A percentile compares a stretch with the other conserved stretches of the same genome.
phyloP scores from a whole-genome alignment of 108 stramenopile species.

The Schizochytrium sp. region DNA sequence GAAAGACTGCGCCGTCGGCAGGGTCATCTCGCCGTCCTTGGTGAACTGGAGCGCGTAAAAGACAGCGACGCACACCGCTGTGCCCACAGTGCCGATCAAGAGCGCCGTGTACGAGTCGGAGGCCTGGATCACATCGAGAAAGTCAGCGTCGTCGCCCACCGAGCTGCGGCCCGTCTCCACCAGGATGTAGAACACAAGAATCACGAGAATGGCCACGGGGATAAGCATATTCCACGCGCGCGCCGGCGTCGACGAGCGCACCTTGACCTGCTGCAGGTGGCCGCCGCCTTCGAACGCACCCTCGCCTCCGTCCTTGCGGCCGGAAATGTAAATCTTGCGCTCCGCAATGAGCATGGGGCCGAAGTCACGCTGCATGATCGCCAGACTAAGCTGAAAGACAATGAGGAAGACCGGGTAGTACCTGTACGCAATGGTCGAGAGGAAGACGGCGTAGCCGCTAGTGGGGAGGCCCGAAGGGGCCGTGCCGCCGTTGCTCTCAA shows the following conservation, averaged over 20 bases:
- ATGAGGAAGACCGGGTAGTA: constrained; percentile 51
- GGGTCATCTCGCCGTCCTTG: constrained; percentile 24
- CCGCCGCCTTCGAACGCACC: constrained; percentile 28
- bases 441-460: constrained; percentile 51
- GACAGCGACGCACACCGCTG: constrained; percentile 29
- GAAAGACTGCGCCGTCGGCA: not conserved
- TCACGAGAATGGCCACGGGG: constrained; percentile 37
- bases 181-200: constrained; percentile 53
- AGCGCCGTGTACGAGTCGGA: constrained; percentile 52
- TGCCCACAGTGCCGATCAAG: constrained; percentile 54
- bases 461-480: not conserved
- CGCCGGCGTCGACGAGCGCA: constrained; percentile 44
- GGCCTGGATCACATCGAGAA: constrained; percentile 49
- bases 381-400: constrained; percentile 25
- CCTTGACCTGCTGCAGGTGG: constrained; percentile 18
- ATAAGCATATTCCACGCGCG: constrained; percentile 45
- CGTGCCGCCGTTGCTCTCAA: constrained; percentile 11
- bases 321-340: constrained; percentile 47
- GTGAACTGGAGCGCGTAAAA: constrained; percentile 52
- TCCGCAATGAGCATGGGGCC: constrained; percentile 65
- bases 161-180: constrained; percentile 48
- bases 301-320: constrained; percentile 56
- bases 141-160: constrained; percentile 25
- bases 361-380: constrained; percentile 42
- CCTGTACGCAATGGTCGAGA: constrained; percentile 52